These are phyloP conservation scores for Centaurea solstitialis DNA, from an alignment of 129 eudicot genomes.

Conservation along the genomic window DNA sequence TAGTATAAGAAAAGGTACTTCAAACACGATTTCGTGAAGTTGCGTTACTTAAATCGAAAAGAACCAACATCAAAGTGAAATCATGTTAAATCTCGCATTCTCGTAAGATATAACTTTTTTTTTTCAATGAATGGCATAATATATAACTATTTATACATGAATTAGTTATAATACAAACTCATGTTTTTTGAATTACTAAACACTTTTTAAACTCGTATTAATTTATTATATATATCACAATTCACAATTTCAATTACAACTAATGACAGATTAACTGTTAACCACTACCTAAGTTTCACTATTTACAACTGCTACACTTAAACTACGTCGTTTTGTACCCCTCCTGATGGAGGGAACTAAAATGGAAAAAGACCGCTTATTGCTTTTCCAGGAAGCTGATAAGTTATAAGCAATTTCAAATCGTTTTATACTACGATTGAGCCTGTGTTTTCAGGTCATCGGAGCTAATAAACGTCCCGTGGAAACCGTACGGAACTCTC, in stretches of 20 bases:
- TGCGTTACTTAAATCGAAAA: background rate
- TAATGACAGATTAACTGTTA: background rate
- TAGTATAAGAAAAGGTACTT: too few species aligned
- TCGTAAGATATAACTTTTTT: too few species aligned
- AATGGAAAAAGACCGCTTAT: too few species aligned
- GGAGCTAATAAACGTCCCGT: conserved; percentile 40
- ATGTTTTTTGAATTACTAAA: too few species aligned
- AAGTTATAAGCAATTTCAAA: too few species aligned
- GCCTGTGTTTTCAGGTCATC: conserved; percentile 43
- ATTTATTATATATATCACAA: too few species aligned
- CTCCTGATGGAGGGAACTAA: too few species aligned
- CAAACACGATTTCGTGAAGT: background rate
- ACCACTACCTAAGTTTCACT: background rate
- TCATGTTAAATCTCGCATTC: background rate
- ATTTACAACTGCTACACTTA: background rate
- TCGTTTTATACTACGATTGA: background rate
- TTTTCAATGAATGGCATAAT: too few species aligned
- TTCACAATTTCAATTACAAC: background rate
- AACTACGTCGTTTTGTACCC: background rate
- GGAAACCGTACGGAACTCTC: conserved; percentile 54
- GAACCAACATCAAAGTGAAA: background rate
- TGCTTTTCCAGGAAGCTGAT: too few species aligned
- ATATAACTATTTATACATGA: background rate
- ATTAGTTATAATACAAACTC: too few species aligned
- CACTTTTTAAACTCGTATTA: too few species aligned